These are phyloP conservation scores for Penicillium bialowiezense DNA, from an alignment of 495 filamentous ascomycete species.

Conservation along the genomic window DNA sequence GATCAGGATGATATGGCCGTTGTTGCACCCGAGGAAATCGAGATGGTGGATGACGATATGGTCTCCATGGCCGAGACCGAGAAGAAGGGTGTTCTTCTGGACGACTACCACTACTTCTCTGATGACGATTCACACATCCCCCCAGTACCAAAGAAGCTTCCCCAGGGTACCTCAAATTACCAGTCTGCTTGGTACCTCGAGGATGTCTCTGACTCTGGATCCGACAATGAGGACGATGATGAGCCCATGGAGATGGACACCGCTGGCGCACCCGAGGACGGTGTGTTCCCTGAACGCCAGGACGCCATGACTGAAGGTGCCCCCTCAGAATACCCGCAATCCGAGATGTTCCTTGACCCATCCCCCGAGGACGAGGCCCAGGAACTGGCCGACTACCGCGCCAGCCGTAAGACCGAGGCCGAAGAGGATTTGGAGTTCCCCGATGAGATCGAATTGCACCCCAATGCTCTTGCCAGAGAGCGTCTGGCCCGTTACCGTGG, in stretches of 20 bases:
- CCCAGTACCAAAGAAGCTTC: constrained; percentile 66
- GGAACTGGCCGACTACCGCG: constrained; percentile 74
- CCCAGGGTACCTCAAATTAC: constrained; percentile 88
- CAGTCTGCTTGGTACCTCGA: constrained; percentile 91
- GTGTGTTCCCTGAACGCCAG: constrained; percentile 67
- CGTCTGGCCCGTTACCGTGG: constrained; percentile 82
- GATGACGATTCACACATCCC: constrained; percentile 74
- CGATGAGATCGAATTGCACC: constrained; percentile 93
- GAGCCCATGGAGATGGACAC: constrained; percentile 49
- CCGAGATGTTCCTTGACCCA: constrained; percentile 86
- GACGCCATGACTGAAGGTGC: constrained; percentile 73
- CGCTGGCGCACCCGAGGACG: constrained; percentile 66
- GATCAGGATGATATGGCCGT: constrained; percentile 80
- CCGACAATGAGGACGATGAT: constrained; percentile 71
- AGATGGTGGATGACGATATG: constrained; percentile 69
- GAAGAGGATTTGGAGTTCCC: constrained; percentile 93
- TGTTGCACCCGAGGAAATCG: constrained; percentile 79
- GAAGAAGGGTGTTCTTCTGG: constrained; percentile 80
- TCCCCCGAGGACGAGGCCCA: constrained; percentile 82
- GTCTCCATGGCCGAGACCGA: constrained; percentile 52
- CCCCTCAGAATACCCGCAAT: constrained; percentile 82
- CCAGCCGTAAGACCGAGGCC: constrained; percentile 70
- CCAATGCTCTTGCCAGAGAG: constrained; percentile 81
- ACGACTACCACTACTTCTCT: constrained; percentile 97
- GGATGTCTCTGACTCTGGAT: constrained; percentile 82